phyloP scores from a whole-genome alignment of 352 stramenopile species.

The Phytophthora pluvialis region DNA sequence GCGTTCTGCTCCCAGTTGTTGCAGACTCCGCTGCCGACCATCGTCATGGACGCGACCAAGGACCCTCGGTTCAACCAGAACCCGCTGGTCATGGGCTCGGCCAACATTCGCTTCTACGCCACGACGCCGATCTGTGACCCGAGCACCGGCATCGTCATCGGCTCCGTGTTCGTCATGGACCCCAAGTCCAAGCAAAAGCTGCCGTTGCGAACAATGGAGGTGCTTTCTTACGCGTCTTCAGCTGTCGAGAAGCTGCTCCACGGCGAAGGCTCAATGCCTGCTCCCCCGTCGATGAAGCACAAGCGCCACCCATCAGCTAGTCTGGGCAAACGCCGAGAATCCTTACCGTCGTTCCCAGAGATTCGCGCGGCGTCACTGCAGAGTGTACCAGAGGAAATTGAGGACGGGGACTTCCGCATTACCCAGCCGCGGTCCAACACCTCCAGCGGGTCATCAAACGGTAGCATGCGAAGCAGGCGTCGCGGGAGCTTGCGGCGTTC shows the following conservation, averaged over 20 bases:
- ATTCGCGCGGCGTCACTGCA: slow-evolving; percentile 48
- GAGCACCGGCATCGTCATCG: slow-evolving; percentile 59
- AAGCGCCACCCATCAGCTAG: slow-evolving; percentile 34
- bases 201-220: slow-evolving; percentile 62
- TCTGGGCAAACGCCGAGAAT: slow-evolving; percentile 28
- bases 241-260: slow-evolving; percentile 61
- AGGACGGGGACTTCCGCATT: slow-evolving; percentile 41
- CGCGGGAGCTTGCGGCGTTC: slow-evolving; percentile 24
- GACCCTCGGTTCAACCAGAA: slow-evolving; percentile 90
- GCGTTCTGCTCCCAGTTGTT: slow-evolving; percentile 72
- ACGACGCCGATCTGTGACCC: slow-evolving; percentile 73
- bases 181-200: slow-evolving; percentile 53
- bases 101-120: slow-evolving; percentile 95
- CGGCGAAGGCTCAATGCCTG: slow-evolving; percentile 18
- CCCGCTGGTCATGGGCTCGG: slow-evolving; percentile 86
- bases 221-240: slow-evolving; percentile 69
- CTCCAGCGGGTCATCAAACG: slow-evolving; percentile 29
- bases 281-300: slow-evolving; percentile 23
- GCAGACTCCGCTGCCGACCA: slow-evolving; percentile 52
- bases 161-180: slow-evolving; percentile 88
- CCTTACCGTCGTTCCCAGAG: slow-evolving; percentile 28
- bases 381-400: slow-evolving; percentile 55
- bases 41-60: slow-evolving; percentile 83
- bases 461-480: slow-evolving; percentile 16
- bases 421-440: slow-evolving; percentile 30